Conservation (phyloP, 345 rosid genomes). For the Moricandia arvensis region DNA sequence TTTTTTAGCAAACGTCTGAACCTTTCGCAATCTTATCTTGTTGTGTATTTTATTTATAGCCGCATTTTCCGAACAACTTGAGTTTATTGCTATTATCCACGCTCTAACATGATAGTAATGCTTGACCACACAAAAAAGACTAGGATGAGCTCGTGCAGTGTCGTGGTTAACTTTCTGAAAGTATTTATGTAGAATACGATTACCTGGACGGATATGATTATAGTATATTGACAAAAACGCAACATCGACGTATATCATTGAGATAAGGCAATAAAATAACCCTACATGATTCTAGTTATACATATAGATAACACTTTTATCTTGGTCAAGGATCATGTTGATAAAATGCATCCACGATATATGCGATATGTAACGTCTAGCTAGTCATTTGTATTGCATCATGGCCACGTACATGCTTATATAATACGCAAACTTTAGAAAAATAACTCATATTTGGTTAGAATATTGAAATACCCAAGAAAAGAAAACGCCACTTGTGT, state of each 20-base stretch:
- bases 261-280: neutral
- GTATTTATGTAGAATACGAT: neutral
- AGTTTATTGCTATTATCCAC: neutral
- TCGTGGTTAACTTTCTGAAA: neutral
- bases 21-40: conserved; percentile 32
- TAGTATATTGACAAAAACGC: neutral
- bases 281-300: neutral
- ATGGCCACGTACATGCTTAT: conserved; percentile 6
- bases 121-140: neutral
- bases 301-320: neutral
- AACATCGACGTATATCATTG: neutral
- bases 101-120: neutral
- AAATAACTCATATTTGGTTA: neutral
- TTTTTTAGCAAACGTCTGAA: conserved; percentile 13
- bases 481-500: neutral
- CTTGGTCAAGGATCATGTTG: neutral
- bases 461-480: neutral
- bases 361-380: neutral
- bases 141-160: neutral
- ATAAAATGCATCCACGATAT: neutral
- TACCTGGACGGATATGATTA: neutral
- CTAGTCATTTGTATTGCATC: neutral
- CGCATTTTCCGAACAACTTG: neutral
- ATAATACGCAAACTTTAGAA: neutral
- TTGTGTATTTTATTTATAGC: conserved; percentile 12